These are phyloP conservation scores for Brassica carinata DNA, from an alignment of 345 rosid genomes.

Conservation along the genomic window DNA sequence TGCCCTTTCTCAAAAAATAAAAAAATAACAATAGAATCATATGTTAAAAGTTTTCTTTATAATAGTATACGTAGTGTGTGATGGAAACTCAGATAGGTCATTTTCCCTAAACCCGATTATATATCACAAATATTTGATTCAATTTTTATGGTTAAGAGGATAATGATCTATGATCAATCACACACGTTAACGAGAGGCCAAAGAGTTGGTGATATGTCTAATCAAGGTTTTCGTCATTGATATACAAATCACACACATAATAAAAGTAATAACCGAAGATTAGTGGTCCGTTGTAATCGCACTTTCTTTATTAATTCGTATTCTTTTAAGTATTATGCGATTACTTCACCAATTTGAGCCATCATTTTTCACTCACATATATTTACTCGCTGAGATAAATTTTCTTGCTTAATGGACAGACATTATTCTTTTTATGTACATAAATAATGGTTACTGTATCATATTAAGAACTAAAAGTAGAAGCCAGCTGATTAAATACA, in stretches of 20 bases:
- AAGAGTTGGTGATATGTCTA: conserved; percentile 31
- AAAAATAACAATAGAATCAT: not conserved
- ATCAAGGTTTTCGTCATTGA: conserved; percentile 14
- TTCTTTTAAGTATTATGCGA: not conserved
- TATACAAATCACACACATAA: not conserved
- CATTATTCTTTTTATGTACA: not conserved
- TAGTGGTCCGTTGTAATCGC: not conserved
- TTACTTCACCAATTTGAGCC: not conserved
- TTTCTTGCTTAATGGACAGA: not conserved
- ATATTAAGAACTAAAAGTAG: not conserved
- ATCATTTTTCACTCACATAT: not conserved
- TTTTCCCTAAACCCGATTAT: not conserved
- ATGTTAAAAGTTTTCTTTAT: not conserved
- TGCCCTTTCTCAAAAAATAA: no score
- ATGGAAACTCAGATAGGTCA: not conserved
- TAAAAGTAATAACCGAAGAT: not conserved
- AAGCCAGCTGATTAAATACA: not conserved
- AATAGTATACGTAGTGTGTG: not conserved
- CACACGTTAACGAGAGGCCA: conserved; percentile 2
- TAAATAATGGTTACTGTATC: not conserved
- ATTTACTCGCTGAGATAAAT: not conserved
- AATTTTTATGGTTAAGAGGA: not conserved
- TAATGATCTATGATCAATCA: conserved; percentile 1
- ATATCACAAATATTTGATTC: not conserved
- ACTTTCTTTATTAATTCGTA: not conserved